Evolutionary conservation across 1,139 yeast species (phyloP), one percentile per base, ranked within the genome.

Genomic region (Waltiozyma sp.): DNA sequence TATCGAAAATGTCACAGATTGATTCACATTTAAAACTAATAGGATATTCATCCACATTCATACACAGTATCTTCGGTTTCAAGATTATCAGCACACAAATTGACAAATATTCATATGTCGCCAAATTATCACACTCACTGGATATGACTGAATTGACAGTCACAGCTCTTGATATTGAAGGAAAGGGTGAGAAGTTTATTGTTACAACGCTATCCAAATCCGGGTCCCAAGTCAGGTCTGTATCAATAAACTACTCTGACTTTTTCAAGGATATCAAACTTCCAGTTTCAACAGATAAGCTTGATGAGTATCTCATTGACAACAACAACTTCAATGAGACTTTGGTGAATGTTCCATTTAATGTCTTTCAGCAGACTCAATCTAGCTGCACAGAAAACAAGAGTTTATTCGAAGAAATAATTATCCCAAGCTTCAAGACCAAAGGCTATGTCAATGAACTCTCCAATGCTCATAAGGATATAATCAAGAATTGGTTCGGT

Each of bases 41-140:
- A 19, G 46, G 46, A 15, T 39, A 37, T 18, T 26, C 40, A 7
- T 36, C 46, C 13, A 37, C 46, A 14, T 40, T 38, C 19, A 16
- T 39, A 4, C 44, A 45, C 28, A 19, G 45, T 5, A 24, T 31
- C 5, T 18, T 46, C 16, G 46, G 44, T 11, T 43, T 37, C 14
- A 18, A 18, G 15, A 28, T 43, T 3, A n/a, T 19, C 15, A 23
- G 9, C 13, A 38, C 18, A 18, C 21, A 33, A 4, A n/a, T 34
- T 11, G 43, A 38, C 31, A 38, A 40, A 10, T 38, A 37, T 4
- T 34, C 41, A 2, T 24, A 28, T 13, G 33, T 28, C 3, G 10
- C 40, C 19, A 36, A 39, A 13, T 21, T 43, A 7, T 4, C 18
- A 15, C 16, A 31, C 10, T 10, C 16, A 15, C 34, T n/a, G 10